Base-by-base conservation (phyloP, 2,329 filamentous ascomycete genomes). In the Botrytis elliptica region DNA sequence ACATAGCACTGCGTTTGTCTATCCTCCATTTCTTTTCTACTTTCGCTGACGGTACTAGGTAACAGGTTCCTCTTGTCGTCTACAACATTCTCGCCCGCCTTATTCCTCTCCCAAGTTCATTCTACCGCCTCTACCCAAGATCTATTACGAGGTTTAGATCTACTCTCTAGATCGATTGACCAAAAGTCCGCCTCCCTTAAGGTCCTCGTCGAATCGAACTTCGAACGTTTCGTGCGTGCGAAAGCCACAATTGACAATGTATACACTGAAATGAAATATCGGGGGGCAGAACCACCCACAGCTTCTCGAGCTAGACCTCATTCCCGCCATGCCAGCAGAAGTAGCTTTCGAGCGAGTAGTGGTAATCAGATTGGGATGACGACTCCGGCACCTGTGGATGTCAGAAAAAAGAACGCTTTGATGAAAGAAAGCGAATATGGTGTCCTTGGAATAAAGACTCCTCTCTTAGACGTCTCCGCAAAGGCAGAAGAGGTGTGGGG, bases 241-340 rank as follows among this genome's bases (percentile, higher is more conserved):
- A 99, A 99, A 83, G 93, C 95, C 29, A 98, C 95, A 12, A 98
- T 99, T 79, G 96, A 99, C 84, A 97, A 97, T 83, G 96, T 99
- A 70, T 99, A 99, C 84, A 97, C 91, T 75, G 96, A 99, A 83
- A 99, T 99, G 96, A 97, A 89, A 86, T 95, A 85, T 77, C 86
- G 88, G 65, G 90, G 90, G 18, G 84, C 82, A 36, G 89, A 91
- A 65, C 86, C 87, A 9, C 83, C 84, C 4, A 82, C 77, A 40
- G 57, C 85, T 7, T 80, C 83, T 12, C 82, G 84, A 40, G 44
- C 76, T 63, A 74, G 80, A 66, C 66, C 79, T 62, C 79, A 82
- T 72, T 82, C 81, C 38, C 81, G 82, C 22, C 80, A 81, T 76
- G 77, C 78, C 12, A 82, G 81, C 64, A 77, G 80, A 33, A 82